Conservation (phyloP, 371 early-diverging fungal genomes). For the Mortierella sp. region DNA sequence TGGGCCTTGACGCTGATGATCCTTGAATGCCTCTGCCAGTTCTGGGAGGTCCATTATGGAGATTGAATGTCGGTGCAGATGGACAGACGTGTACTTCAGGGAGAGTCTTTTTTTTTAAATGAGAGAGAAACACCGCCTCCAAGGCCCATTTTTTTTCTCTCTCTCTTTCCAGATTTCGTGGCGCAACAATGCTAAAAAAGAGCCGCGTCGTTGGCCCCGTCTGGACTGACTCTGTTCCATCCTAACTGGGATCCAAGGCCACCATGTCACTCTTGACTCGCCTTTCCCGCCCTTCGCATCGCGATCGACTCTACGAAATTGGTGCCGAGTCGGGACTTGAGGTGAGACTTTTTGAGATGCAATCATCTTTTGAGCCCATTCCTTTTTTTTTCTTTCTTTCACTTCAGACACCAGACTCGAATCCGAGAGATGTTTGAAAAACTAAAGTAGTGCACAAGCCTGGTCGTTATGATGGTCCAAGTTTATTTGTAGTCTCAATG, state of each 20-base stretch:
- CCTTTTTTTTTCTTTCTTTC: no score
- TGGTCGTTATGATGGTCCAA: not conserved
- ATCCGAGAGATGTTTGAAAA: no score
- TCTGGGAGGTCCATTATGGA: conserved; percentile 41
- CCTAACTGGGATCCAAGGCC: not conserved
- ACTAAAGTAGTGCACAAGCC: conserved; percentile 1
- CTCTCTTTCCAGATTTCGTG: no score
- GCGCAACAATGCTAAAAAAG: no score
- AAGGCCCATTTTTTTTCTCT: no score
- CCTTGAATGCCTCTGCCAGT: conserved; percentile 45
- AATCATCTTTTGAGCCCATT: no score
- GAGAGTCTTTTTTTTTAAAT: not conserved
- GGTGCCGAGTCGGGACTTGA: conserved; percentile 43
- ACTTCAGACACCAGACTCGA: no score
- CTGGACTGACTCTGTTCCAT: not conserved
- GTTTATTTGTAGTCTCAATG: conserved; percentile 16
- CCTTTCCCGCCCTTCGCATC: not conserved
- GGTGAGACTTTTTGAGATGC: no score
- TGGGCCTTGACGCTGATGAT: conserved; percentile 14
- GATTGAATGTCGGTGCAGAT: no score
- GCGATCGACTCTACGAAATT: conserved; percentile 26
- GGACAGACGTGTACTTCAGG: no score
- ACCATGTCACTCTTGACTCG: not conserved
- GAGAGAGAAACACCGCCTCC: not conserved
- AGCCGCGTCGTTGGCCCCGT: not conserved